A percentile compares a stretch with the other conserved stretches of the same genome.
Evolutionary conservation across 2,329 filamentous ascomycete genomes (phyloP).

Genomic region (Teratosphaeria viscida): DNA sequence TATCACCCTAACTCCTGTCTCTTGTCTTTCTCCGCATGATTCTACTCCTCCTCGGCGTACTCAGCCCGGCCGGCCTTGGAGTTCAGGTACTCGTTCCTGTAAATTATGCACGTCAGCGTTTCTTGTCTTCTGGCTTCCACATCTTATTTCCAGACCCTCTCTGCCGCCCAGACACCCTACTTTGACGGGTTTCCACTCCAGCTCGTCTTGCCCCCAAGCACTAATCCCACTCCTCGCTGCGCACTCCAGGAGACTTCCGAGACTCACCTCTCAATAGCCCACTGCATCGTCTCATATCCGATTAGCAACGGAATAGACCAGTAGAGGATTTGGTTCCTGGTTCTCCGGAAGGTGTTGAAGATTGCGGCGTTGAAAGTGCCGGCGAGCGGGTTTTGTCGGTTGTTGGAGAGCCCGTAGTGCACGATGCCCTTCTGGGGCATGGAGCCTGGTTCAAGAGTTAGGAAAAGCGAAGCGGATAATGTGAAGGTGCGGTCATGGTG

Average conservation of each 20-base stretch:
- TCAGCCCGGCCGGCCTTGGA: conserved; percentile 60
- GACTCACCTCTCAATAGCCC: conserved; percentile 80
- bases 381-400: conserved; percentile 81
- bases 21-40: not conserved
- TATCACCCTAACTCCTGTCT: not conserved
- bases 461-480: not conserved
- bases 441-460: conserved; percentile 27
- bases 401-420: conserved; percentile 68
- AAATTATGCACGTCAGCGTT: not conserved
- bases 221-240: not conserved
- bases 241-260: not conserved
- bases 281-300: conserved; percentile 76
- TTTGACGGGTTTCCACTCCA: not conserved
- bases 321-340: conserved; percentile 79
- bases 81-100: conserved; percentile 71
- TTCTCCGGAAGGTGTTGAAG: conserved; percentile 92
- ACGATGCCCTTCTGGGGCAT: conserved; percentile 50
- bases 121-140: not conserved
- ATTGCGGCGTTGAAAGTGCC: conserved; percentile 68
- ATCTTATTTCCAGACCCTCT: not conserved
- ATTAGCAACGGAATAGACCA: conserved; percentile 66
- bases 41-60: conserved; percentile 35
- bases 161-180: not conserved
- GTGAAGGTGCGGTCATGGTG: not conserved
- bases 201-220: not conserved